Conservation (phyloP, 345 rosid species). For the Angophora floribunda region DNA sequence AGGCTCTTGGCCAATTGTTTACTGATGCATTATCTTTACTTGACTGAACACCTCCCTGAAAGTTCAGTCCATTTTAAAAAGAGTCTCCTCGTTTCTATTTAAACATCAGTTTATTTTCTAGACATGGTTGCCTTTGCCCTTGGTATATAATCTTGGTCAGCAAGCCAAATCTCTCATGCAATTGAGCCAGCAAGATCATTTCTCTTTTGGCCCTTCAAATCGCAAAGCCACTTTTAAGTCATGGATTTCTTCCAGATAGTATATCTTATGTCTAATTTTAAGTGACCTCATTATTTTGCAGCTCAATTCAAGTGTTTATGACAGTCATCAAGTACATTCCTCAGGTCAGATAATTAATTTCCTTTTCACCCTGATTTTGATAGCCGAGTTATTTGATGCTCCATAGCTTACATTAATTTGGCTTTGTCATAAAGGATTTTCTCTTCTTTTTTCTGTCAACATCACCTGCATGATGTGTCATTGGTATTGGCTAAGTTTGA, state of each 20-base stretch:
- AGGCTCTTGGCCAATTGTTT: neutral
- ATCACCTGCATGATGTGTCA: neutral
- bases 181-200: neutral
- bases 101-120: neutral
- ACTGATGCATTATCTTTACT: neutral
- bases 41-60: neutral
- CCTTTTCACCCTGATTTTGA: neutral
- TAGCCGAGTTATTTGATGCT: neutral
- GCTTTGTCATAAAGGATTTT: neutral
- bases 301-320: conserved; percentile 84
- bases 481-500: neutral
- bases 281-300: conserved; percentile 17
- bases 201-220: neutral
- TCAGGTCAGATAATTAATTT: conserved; percentile 40
- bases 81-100: neutral
- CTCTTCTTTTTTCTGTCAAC: neutral
- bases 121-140: neutral
- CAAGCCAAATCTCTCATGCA: neutral
- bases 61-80: neutral
- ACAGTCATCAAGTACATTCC: conserved; percentile 81
- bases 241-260: neutral
- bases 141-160: neutral
- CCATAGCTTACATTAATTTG: neutral
- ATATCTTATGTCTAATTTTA: neutral
- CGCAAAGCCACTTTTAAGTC: neutral